Conservation (phyloP, 768 basidiomycete species). For the Sutorius australiensis region DNA sequence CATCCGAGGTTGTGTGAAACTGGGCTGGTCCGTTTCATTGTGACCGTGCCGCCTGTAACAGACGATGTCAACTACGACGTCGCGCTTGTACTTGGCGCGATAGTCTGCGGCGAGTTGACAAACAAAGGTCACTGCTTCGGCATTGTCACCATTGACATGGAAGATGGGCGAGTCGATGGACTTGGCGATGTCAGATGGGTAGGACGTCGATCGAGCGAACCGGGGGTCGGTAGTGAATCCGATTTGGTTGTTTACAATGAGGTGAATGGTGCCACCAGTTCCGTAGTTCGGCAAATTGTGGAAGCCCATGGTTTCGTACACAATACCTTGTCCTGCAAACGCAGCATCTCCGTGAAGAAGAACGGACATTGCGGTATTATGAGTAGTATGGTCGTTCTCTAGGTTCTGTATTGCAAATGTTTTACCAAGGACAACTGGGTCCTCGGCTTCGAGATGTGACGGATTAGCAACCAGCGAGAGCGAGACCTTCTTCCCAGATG, state of each 20-base stretch:
- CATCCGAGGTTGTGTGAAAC: constrained; percentile 98
- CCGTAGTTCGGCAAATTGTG: constrained; percentile 93
- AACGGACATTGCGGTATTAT: constrained; percentile 89
- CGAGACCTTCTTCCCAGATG: constrained; percentile 95
- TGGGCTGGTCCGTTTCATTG: constrained; percentile 98
- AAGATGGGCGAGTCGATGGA: constrained; percentile 98
- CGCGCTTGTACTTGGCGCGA: constrained; percentile 97
- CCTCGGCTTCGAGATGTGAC: constrained; percentile 95
- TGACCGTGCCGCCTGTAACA: constrained; percentile 99
- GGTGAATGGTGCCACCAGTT: constrained; percentile 95
- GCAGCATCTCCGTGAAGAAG: constrained; percentile 97
- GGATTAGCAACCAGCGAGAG: constrained; percentile 98
- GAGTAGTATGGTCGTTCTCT: constrained; percentile 77
- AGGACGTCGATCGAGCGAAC: constrained; percentile 95
- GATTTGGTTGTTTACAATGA: constrained; percentile 99
- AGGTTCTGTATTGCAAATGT: constrained; percentile 96
- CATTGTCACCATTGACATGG: constrained; percentile 99
- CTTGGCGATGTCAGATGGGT: constrained; percentile 97
- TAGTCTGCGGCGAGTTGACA: constrained; percentile 98
- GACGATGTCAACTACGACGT: constrained; percentile 97
- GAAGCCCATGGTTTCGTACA: constrained; percentile 99
- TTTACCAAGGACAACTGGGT: constrained; percentile 98
- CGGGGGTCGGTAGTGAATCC: constrained; percentile 99
- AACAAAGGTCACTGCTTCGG: constrained; percentile 97
- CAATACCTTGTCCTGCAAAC: constrained; percentile 96